Evolutionary conservation across 2,329 filamentous ascomycete genomes (phyloP).

Genomic region (Hirsutella thompsonii): DNA sequence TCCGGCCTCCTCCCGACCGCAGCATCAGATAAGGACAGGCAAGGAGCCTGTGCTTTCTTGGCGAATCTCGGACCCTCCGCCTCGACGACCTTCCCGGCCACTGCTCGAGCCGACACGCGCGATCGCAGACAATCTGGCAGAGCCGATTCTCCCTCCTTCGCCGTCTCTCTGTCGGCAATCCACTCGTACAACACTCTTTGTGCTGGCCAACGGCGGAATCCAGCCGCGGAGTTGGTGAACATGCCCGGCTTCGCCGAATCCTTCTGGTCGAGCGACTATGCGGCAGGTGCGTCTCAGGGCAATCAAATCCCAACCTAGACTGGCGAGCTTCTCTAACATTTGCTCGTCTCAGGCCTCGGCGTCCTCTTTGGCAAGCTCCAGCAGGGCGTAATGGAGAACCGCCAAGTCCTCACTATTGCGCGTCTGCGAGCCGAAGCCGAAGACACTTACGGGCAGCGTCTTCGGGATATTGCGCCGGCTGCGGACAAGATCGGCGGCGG

Average conservation of each 20-base stretch:
- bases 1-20: neutral
- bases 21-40: neutral
- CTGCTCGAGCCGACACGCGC: neutral
- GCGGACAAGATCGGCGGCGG: conserved; percentile 75
- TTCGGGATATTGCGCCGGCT: conserved; percentile 69
- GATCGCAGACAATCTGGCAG: neutral
- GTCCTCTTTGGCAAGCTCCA: conserved; percentile 95
- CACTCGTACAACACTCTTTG: neutral
- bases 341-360: conserved; percentile 73
- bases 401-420: conserved; percentile 83
- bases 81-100: neutral
- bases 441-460: conserved; percentile 69
- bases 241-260: conserved; percentile 90
- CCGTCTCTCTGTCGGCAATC: neutral
- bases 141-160: neutral
- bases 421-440: conserved; percentile 93
- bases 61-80: neutral
- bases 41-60: neutral
- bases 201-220: neutral
- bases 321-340: too few relatives aligned
- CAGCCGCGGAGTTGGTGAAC: conserved; percentile 18
- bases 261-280: conserved; percentile 97
- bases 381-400: conserved; percentile 89
- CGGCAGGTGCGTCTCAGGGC: conserved; percentile 51
- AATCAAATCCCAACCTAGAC: too few relatives aligned